phyloP scores from a whole-genome alignment of 2,329 filamentous ascomycete genomes.

The Ophiosphaerella herpotricha region DNA sequence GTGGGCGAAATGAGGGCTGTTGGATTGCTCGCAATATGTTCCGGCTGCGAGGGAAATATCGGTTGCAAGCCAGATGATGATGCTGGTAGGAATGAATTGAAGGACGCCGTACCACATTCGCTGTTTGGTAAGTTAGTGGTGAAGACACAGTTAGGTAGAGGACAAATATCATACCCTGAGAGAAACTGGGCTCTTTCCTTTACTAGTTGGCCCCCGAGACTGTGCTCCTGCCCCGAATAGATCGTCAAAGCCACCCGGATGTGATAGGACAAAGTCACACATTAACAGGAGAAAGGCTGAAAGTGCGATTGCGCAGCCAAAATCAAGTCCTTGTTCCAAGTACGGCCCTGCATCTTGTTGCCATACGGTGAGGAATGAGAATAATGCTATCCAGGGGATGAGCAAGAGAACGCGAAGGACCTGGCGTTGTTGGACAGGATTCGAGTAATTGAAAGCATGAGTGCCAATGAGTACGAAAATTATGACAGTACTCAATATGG shows the following conservation, averaged over 20 bases:
- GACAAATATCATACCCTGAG: constrained; percentile 25
- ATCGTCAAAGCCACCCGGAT: constrained; percentile 32
- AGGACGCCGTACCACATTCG: constrained; percentile 37
- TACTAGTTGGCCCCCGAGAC: constrained; percentile 12
- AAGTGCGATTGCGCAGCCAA: constrained; percentile 37
- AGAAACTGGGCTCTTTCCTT: constrained; percentile 24
- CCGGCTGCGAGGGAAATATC: constrained; percentile 25
- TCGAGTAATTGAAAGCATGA: constrained; percentile 34
- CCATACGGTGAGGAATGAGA: constrained; percentile 30
- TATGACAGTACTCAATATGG: constrained; percentile 21
- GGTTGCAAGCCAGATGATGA: constrained; percentile 37
- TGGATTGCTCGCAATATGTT: constrained; percentile 36
- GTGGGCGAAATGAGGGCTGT: constrained; percentile 35
- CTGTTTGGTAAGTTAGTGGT: constrained; percentile 11
- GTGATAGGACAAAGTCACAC: constrained; percentile 36
- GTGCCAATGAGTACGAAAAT: constrained; percentile 16
- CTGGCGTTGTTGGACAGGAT: constrained; percentile 36
- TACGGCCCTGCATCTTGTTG: constrained; percentile 24
- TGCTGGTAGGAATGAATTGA: constrained; percentile 35
- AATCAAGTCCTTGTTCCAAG: constrained; percentile 24
- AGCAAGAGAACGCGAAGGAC: constrained; percentile 33
- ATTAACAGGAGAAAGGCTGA: constrained; percentile 36
- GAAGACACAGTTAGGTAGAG: neutral
- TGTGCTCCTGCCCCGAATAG: constrained; percentile 29
- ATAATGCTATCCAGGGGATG: constrained; percentile 32